Conservation (phyloP, 805 yeast genomes). For the Peterozyma toletana region DNA sequence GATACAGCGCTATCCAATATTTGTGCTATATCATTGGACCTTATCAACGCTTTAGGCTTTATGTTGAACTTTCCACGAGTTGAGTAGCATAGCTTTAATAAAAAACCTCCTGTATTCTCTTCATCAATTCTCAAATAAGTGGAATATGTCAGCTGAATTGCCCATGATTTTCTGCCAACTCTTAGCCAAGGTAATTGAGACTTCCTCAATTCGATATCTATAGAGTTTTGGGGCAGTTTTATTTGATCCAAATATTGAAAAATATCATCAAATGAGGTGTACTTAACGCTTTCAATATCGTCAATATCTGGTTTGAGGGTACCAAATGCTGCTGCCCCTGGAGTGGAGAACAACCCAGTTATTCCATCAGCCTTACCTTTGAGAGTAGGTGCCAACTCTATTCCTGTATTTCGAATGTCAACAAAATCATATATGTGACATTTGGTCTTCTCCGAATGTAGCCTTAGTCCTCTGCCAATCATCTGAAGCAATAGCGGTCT, state of each 20-base stretch:
- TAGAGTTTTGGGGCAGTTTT: slow-evolving; percentile 2
- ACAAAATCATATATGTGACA: slow-evolving; percentile 79
- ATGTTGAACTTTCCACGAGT: background rate
- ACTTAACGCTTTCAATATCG: slow-evolving; percentile 2
- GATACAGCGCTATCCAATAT: slow-evolving; percentile 12
- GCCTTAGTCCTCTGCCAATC: slow-evolving; percentile 84
- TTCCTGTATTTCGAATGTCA: slow-evolving; percentile 48
- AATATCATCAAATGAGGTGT: slow-evolving; percentile 7
- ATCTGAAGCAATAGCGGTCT: slow-evolving; percentile 68
- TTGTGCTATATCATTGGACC: slow-evolving; percentile 11
- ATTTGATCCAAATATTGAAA: slow-evolving; percentile 4
- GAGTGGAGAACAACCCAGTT: background rate
- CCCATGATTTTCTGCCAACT: slow-evolving; percentile 8
- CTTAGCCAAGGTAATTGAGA: slow-evolving; percentile 6
- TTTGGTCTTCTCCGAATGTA: slow-evolving; percentile 48
- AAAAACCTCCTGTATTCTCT: slow-evolving; percentile 5
- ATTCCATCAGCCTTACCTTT: slow-evolving; percentile 20
- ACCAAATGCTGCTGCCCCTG: background rate
- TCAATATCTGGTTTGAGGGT: background rate
- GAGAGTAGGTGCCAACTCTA: slow-evolving; percentile 49
- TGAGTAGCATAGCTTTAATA: slow-evolving; percentile 4
- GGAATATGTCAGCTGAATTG: slow-evolving; percentile 2
- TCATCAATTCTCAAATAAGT: slow-evolving; percentile 6
- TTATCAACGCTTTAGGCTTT: slow-evolving; percentile 3
- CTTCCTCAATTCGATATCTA: slow-evolving; percentile 2